phyloP scores from a whole-genome alignment of 768 basidiomycete species.

The Kwoniella sp. region DNA sequence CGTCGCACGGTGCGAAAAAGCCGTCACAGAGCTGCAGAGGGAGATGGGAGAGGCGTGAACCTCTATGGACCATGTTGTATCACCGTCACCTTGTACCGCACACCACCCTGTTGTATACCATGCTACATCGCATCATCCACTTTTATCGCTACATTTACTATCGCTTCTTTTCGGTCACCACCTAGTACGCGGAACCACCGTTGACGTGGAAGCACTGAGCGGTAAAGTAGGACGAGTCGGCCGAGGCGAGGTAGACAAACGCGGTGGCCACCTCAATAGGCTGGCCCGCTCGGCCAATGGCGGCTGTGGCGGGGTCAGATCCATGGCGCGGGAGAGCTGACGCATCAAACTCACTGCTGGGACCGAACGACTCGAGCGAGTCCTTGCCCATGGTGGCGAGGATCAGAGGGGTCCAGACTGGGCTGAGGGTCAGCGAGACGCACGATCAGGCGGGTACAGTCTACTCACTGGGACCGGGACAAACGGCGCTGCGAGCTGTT shows the following conservation, averaged over 20 bases:
- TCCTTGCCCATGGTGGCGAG: constrained; percentile 50
- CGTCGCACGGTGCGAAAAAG: constrained; percentile 18
- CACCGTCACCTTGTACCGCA: too few relatives aligned
- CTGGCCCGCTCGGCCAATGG: constrained; percentile 57
- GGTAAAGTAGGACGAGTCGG: constrained; percentile 55
- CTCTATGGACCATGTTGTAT: too few relatives aligned
- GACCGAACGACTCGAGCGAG: constrained; percentile 45
- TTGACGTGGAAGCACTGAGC: constrained; percentile 49
- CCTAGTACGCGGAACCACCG: constrained; percentile 44
- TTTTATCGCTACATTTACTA: background rate
- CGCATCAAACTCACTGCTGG: constrained; percentile 25
- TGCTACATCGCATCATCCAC: background rate
- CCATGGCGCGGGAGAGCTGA: background rate
- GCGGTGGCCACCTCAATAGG: constrained; percentile 57
- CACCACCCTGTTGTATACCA: background rate
- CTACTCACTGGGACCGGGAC: constrained; percentile 28
- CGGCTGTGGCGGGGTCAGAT: constrained; percentile 27
- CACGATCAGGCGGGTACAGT: background rate
- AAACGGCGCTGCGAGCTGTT: constrained; percentile 15
- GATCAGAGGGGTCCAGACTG: constrained; percentile 57
- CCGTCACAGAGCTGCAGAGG: constrained; percentile 5
- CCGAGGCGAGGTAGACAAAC: constrained; percentile 56
- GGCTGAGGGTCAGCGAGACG: background rate
- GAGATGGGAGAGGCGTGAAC: constrained; percentile 20
- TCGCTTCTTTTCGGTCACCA: background rate